phyloP scores from a whole-genome alignment of 1,284 basidiomycete species.

The Taiwanofungus camphoratus region DNA sequence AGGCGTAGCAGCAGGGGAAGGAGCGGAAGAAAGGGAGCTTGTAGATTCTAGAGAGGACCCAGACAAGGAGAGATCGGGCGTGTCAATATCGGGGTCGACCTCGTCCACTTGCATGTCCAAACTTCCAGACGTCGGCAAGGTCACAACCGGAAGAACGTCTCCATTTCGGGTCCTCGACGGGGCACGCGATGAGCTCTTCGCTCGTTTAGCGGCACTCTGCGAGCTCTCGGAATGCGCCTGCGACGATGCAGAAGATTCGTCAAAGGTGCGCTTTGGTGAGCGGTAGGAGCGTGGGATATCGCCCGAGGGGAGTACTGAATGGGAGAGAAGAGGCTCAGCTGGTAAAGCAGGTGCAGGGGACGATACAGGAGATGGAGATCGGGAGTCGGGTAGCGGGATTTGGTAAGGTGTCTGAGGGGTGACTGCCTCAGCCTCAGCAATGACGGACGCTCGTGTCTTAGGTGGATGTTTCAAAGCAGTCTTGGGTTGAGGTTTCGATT shows the following conservation, averaged over 20 bases:
- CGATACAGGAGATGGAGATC: constrained; percentile 39
- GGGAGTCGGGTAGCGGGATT: constrained; percentile 39
- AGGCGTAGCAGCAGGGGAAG: constrained; percentile 33
- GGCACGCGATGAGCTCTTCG: constrained; percentile 27
- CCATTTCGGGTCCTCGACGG: constrained; percentile 11
- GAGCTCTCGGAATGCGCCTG: constrained; percentile 30
- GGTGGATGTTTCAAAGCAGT: constrained; percentile 13
- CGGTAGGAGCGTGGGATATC: constrained; percentile 28
- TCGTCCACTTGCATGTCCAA: constrained; percentile 24
- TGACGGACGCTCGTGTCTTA: constrained; percentile 9
- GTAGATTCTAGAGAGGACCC: constrained; percentile 36
- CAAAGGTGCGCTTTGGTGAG: constrained; percentile 65
- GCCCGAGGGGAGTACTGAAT: constrained; percentile 10
- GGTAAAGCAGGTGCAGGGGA: constrained; percentile 23
- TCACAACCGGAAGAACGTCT: constrained; percentile 2
- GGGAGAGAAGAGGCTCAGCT: constrained; percentile 14
- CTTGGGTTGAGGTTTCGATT: constrained; percentile 17
- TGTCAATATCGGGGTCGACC: constrained; percentile 33
- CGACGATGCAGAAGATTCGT: constrained; percentile 48
- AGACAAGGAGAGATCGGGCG: constrained; percentile 39
- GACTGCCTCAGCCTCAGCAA: constrained; percentile 10
- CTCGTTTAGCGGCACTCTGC: constrained; percentile 39
- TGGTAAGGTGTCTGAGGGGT: constrained; percentile 26
- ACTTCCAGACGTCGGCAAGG: not conserved
- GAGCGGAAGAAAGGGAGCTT: constrained; percentile 35